Evolutionary conservation across 352 stramenopile species (phyloP).

Genomic region (Achlya hypogyna): DNA sequence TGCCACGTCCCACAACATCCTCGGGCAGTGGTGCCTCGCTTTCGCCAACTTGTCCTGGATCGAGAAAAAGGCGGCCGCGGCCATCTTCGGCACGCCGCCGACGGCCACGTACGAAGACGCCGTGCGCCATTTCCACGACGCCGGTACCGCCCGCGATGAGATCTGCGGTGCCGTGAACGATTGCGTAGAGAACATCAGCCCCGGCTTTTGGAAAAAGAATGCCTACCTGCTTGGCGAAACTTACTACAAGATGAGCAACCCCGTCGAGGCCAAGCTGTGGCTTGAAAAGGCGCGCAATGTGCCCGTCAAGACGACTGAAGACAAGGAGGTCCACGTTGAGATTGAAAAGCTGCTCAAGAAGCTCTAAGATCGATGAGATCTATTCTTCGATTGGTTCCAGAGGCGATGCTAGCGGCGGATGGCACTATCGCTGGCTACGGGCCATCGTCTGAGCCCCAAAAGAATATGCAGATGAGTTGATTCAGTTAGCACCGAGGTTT

Average conservation of each 20-base stretch:
- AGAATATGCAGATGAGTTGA: no score
- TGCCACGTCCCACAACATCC: slow-evolving; percentile 52
- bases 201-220: slow-evolving; percentile 75
- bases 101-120: slow-evolving; percentile 56
- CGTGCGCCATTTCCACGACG: slow-evolving; percentile 38
- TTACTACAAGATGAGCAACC: slow-evolving; percentile 56
- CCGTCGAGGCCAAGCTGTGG: slow-evolving; percentile 37
- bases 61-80: slow-evolving; percentile 51
- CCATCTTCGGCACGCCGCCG: slow-evolving; percentile 55
- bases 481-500: neutral
- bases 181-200: slow-evolving; percentile 43
- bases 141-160: slow-evolving; percentile 26
- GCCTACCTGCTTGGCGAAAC: slow-evolving; percentile 49
- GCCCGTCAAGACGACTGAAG: slow-evolving; percentile 52
- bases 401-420: no score
- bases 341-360: slow-evolving; percentile 3
- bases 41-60: slow-evolving; percentile 74
- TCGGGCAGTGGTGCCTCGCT: slow-evolving; percentile 69
- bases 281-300: slow-evolving; percentile 34
- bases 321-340: slow-evolving; percentile 22
- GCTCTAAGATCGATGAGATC: neutral
- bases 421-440: no score
- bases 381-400: no score
- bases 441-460: no score
- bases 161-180: neutral